These are phyloP conservation scores for Tinospora cordifolia DNA, from an alignment of 164 flowering plant species.

Conservation along the genomic window DNA sequence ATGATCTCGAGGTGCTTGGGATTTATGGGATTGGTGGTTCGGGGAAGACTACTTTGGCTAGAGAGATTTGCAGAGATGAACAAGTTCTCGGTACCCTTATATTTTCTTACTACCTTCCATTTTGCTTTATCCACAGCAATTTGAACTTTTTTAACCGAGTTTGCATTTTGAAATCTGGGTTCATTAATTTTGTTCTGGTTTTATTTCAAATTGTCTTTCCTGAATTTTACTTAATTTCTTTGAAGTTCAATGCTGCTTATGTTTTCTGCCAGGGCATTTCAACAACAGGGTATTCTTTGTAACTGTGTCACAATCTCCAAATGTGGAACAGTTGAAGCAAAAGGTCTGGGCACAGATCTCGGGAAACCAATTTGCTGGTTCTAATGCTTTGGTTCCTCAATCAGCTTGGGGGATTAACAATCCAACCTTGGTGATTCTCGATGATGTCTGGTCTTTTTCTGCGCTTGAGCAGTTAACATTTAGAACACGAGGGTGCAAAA, in stretches of 20 bases:
- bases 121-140: background rate
- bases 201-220: too few relatives aligned
- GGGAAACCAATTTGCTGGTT: slow-evolving; percentile 19
- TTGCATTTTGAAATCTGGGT: too few relatives aligned
- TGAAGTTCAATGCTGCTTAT: too few relatives aligned
- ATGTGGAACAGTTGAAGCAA: slow-evolving; percentile 44
- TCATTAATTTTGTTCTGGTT: too few relatives aligned
- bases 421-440: slow-evolving; percentile 46
- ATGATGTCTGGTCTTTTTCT: slow-evolving; percentile 55
- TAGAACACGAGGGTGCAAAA: slow-evolving; percentile 52
- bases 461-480: slow-evolving; percentile 47
- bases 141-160: background rate
- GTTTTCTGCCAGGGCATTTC: slow-evolving; percentile 46
- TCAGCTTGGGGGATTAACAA: slow-evolving; percentile 12
- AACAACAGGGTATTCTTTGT: slow-evolving; percentile 44
- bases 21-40: slow-evolving; percentile 72
- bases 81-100: slow-evolving; percentile 41
- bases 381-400: slow-evolving; percentile 21
- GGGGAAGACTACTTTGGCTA: slow-evolving; percentile 74
- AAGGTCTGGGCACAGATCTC: slow-evolving; percentile 34
- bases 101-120: background rate
- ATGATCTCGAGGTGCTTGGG: slow-evolving; percentile 39
- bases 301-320: slow-evolving; percentile 73
- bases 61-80: slow-evolving; percentile 46
- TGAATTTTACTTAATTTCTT: too few relatives aligned